These are phyloP conservation scores for Fusarium papillatum DNA, from an alignment of 2,329 filamentous ascomycete genomes.

Conservation along the genomic window DNA sequence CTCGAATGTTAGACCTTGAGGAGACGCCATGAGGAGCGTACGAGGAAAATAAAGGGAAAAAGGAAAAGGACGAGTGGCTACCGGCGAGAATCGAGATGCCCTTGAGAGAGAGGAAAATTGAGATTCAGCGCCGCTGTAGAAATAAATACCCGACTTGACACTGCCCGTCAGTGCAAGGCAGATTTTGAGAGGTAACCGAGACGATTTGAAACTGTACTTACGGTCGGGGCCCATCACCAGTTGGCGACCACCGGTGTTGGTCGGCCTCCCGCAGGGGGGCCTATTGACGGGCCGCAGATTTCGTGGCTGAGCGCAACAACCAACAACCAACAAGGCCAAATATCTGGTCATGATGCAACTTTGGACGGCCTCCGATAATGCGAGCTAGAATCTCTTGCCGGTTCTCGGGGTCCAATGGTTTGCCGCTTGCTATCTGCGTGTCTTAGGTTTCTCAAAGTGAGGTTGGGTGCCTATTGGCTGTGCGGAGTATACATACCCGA, in stretches of 20 bases:
- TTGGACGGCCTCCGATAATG: neutral
- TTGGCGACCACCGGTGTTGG: constrained; percentile 7
- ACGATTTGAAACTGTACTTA: neutral
- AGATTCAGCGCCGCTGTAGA: neutral
- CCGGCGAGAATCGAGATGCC: neutral
- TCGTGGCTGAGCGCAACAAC: neutral
- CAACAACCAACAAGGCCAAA: neutral
- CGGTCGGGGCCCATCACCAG: neutral
- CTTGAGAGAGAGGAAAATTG: neutral
- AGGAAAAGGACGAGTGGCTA: neutral
- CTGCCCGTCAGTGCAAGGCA: neutral
- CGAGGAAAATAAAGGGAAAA: neutral
- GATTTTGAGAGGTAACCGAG: neutral
- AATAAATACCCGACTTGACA: neutral
- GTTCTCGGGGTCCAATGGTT: neutral
- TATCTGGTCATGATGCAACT: neutral
- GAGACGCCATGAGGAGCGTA: neutral
- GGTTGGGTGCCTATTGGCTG: neutral
- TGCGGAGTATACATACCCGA: neutral
- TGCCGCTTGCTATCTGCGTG: neutral
- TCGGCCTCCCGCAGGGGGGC: constrained; percentile 5
- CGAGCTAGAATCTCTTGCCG: neutral
- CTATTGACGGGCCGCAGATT: neutral
- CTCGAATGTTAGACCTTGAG: neutral
- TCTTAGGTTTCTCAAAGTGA: neutral